Evolutionary conservation across 2,329 filamentous ascomycete species (phyloP), one percentile per base, ranked within the genome.

Genomic region (Pseudocercospora macadamiae): DNA sequence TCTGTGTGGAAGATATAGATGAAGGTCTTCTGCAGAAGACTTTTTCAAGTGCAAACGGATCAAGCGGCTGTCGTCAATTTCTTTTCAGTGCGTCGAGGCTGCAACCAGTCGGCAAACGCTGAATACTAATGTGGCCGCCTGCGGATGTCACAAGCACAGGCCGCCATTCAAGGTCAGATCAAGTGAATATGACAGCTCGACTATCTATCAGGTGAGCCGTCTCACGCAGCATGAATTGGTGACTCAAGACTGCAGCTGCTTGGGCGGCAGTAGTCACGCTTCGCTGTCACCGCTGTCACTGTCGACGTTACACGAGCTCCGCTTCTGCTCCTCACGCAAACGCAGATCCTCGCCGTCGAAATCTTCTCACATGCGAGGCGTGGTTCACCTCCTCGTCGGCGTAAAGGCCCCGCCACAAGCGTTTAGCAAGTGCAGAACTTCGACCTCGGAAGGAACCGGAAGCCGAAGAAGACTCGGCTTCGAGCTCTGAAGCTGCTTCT

Each of bases 71-170:
- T 39, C 34, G 4, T 8, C 34, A 16, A 10, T 16, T 18, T 23
- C 23, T 19, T 42, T 19, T 19, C 18, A n/a, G 18, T 18, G n/a
- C 21, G 18, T 42, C 37, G 37, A 42, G 37, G 18, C 23, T 4
- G 37, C 37, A 21, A 42, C 45, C 23, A 49, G 45, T 49, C 25
- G 45, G 45, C 45, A 49, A 49, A 49, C 45, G 45, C 25, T 49
- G n/a, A 49, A 32, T 49, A 19, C 28, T 18, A 32, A 48, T 48
- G 36, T 18, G 36, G 36, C 7, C 36, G 19, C 36, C n/a, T 39
- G n/a, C 37, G 23, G n/a, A n/a, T n/a, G 37, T 42, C 36, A 42
- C 37, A 42, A 42, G 37, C 45, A 49, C 25, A 49, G 25, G 45
- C 45, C 45, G 37, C 37, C 18, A 19, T 19, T 5, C 16, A 3